Base-by-base conservation (phyloP, 1,284 basidiomycete species). In the Boletus semigastroideus region DNA sequence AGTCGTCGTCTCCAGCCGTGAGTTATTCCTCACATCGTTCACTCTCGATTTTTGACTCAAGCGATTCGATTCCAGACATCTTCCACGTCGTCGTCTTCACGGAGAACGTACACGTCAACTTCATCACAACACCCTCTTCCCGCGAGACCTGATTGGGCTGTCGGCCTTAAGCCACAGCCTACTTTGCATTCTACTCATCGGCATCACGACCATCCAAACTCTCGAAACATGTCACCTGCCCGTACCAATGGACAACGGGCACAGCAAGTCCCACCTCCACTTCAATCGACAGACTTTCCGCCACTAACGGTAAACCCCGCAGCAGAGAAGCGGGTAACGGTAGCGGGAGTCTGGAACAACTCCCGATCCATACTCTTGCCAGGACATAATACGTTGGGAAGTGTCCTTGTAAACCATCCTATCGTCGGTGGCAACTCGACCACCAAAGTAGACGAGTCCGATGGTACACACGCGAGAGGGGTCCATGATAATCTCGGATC, bases 71-170 rank as follows among this genome's bases (percentile, higher is more conserved):
- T 38, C 27, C 55, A 82, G 80, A 84, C 82, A 49, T 87, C 87
- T 48, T 87, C 87, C 27, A 83, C 84, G 3, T 90, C 88, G 4
- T 89, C 88, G 1, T 88, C 87, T 12, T 90, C 89, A 39, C 78
- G 84, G 42, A 78, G 80, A 57, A 87, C 86, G 9, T 87, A 79
- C 59, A 87, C 85, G 1, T 87, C 87, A 25, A 71, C 82, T 1
- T 86, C 87, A 2, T 86, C 85, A 31, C 82, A 86, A 61, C 89
- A 92, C 62, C 89, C 89, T 22, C 75, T 92, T 42, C 89, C 89
- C 11, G 72, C 87, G 5, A 78, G 89, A 52, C 89, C 89, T 37
- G 89, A 92, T 64, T 92, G 90, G 89, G 89, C 89, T 20, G 87
- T 91, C 12, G 87, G 88, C 9, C 73, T 91, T 33, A 87, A 85